Evolutionary conservation across 192 early-diverging fungal genomes (phyloP).

Genomic region (Entomortierella chlamydospora): DNA sequence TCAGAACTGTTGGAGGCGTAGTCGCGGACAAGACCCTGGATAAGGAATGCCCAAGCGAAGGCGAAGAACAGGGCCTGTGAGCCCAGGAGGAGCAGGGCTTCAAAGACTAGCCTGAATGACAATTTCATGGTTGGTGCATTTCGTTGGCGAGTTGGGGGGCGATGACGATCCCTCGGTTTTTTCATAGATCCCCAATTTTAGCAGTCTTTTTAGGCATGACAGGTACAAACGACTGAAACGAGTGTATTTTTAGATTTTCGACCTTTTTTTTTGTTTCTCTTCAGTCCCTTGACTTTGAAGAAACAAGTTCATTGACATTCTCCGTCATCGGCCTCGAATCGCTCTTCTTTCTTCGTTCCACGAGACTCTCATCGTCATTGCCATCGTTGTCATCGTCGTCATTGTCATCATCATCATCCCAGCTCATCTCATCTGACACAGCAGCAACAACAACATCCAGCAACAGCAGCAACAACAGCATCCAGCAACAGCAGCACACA

Average conservation of each 20-base stretch:
- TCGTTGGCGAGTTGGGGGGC: too few species aligned
- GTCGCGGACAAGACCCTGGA: conserved; percentile 74
- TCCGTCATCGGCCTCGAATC: too few species aligned
- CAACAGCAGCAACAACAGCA: background rate
- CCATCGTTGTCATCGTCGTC: too few species aligned
- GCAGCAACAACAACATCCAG: background rate
- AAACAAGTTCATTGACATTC: background rate
- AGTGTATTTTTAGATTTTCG: too few species aligned
- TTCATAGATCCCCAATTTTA: background rate
- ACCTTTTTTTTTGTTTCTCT: too few species aligned
- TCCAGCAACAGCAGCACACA: background rate
- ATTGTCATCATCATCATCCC: background rate
- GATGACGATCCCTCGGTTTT: too few species aligned
- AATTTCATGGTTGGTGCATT: conserved; percentile 22
- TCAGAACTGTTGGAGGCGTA: conserved; percentile 67
- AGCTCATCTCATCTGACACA: background rate
- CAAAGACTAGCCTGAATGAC: conserved; percentile 50
- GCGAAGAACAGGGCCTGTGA: conserved; percentile 77
- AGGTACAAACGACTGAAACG: too few species aligned
- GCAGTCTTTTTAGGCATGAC: too few species aligned
- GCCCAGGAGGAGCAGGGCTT: conserved; percentile 66
- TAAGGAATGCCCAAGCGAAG: conserved; percentile 77
- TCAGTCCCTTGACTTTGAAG: background rate
- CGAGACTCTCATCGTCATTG: background rate
- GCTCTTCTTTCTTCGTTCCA: background rate